phyloP scores from a whole-genome alignment of 805 yeast genomes.

The Lachancea sp. region DNA sequence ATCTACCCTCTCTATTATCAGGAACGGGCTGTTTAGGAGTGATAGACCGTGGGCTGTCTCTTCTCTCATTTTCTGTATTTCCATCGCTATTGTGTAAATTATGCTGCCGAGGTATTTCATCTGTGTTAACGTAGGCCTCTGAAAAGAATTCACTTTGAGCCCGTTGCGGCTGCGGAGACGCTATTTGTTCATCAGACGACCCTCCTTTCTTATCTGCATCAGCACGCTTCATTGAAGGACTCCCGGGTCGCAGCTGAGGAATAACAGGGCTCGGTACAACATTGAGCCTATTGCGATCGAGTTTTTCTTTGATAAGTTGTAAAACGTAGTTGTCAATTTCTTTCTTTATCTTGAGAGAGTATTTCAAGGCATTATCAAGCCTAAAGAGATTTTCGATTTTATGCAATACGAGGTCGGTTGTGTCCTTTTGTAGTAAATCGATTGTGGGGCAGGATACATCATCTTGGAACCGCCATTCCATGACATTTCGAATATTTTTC shows the following conservation, averaged over 20 bases:
- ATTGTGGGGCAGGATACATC: slow-evolving; percentile 50
- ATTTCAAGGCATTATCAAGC: slow-evolving; percentile 65
- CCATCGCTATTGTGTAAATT: slow-evolving; percentile 4
- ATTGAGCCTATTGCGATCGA: slow-evolving; percentile 39
- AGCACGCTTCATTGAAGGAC: not conserved
- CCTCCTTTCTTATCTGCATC: not conserved
- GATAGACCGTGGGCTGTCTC: slow-evolving; percentile 29
- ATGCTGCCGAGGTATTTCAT: slow-evolving; percentile 34
- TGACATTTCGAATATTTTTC: slow-evolving; percentile 43
- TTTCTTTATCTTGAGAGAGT: slow-evolving; percentile 65
- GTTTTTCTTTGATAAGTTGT: slow-evolving; percentile 55
- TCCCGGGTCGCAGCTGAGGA: not conserved
- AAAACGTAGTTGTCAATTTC: slow-evolving; percentile 72
- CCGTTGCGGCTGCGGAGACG: slow-evolving; percentile 25
- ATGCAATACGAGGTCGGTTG: slow-evolving; percentile 50
- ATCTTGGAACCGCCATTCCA: slow-evolving; percentile 27
- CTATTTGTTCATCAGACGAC: slow-evolving; percentile 11
- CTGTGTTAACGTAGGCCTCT: slow-evolving; percentile 37
- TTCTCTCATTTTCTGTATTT: slow-evolving; percentile 4
- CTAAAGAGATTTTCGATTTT: slow-evolving; percentile 68
- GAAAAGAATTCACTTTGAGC: slow-evolving; percentile 32
- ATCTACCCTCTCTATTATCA: not conserved
- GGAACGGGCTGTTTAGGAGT: slow-evolving; percentile 40
- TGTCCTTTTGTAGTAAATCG: slow-evolving; percentile 55
- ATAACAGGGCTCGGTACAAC: slow-evolving; percentile 1